Evolutionary conservation across 352 stramenopile genomes (phyloP).

Genomic region (Phytopythium ostracodes): DNA sequence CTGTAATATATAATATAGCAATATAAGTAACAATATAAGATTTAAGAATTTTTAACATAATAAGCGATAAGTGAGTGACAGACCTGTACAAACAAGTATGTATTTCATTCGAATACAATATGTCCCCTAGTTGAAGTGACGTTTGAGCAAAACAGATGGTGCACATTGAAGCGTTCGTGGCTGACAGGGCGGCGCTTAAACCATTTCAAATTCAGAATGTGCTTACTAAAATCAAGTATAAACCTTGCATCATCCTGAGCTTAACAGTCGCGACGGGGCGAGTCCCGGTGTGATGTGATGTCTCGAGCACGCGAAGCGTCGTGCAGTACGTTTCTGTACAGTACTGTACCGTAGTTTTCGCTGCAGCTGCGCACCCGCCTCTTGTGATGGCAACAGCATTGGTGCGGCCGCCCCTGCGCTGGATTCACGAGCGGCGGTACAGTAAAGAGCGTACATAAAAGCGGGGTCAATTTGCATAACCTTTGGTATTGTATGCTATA

Average conservation of each 20-base stretch:
- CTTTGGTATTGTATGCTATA: no score
- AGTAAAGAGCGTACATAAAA: no score
- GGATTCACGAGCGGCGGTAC: background rate
- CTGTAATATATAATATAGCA: background rate
- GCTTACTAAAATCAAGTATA: background rate
- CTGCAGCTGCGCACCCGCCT: background rate
- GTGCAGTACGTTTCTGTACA: background rate
- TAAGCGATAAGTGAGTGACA: no score
- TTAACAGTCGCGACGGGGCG: background rate
- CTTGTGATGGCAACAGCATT: background rate
- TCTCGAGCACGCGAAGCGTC: background rate
- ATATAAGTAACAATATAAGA: no score
- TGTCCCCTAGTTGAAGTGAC: slow-evolving; percentile 1
- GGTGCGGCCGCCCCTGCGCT: background rate
- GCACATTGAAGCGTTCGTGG: background rate
- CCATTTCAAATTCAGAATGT: background rate
- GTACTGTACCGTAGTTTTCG: background rate
- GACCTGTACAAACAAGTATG: no score
- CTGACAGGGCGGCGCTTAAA: background rate
- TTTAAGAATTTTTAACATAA: no score
- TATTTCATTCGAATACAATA: no score
- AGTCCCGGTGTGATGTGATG: background rate
- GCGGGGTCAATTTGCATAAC: no score
- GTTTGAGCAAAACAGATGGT: background rate
- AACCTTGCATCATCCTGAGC: background rate